A percentile compares a stretch with the other conserved stretches of the same genome.
Conservation (phyloP, 2,329 filamentous ascomycete genomes). For the Ophiostoma tasmaniense region DNA sequence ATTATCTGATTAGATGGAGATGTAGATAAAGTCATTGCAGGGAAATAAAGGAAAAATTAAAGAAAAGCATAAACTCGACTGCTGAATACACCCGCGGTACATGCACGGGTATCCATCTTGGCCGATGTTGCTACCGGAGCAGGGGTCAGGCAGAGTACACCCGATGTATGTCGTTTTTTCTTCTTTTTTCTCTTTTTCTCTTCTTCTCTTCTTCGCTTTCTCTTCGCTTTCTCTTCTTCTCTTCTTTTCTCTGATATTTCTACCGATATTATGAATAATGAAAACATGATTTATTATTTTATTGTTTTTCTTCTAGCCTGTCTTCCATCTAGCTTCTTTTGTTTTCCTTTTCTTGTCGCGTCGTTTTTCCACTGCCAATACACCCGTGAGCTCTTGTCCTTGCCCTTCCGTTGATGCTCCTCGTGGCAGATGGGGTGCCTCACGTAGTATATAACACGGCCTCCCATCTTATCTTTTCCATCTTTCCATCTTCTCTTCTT, state of each 20-base stretch:
- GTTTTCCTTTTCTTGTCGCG: background rate
- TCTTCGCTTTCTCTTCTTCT: too few relatives aligned
- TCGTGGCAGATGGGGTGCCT: background rate
- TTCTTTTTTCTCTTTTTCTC: too few relatives aligned
- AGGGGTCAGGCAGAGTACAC: background rate
- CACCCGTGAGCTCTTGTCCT: background rate
- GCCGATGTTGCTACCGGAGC: background rate
- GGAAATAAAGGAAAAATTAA: background rate
- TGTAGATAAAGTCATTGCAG: slow-evolving; percentile 1
- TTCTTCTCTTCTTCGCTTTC: too few relatives aligned
- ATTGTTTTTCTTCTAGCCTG: background rate
- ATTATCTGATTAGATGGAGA: slow-evolving; percentile 9
- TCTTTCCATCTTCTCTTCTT: background rate
- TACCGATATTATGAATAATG: background rate
- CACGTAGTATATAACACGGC: background rate
- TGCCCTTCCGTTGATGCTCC: background rate
- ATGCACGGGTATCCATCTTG: background rate
- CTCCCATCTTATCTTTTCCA: background rate
- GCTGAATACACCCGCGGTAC: background rate
- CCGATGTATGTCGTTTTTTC: background rate
- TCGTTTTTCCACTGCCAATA: background rate
- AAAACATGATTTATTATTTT: background rate
- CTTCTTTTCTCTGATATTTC: too few relatives aligned
- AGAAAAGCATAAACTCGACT: too few relatives aligned
- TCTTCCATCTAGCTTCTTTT: background rate